Evolutionary conservation across 768 basidiomycete species (phyloP), one percentile per base, ranked within the genome.

Genomic region (Dioszegia crocea): DNA sequence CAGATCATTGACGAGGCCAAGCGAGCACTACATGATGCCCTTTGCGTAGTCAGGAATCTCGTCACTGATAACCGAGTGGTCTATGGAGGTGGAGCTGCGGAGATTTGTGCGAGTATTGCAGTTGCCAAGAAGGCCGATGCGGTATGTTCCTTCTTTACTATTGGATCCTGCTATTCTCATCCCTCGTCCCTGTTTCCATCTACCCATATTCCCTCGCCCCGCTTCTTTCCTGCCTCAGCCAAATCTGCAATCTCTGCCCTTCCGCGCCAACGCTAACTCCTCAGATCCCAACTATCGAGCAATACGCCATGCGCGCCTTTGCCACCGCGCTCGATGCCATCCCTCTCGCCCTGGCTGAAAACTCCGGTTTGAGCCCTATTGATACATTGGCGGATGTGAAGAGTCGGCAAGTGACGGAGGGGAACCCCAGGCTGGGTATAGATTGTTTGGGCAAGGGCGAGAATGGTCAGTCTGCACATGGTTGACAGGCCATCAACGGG

Each of bases 271-370:
- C n/a, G n/a, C n/a, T n/a, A n/a, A n/a, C n/a, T n/a, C n/a, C 61
- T 11, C 51, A 92, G 89, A 94, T 96, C 65, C 87, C 96, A 1
- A 84, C 91, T 27, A 97, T 99, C 70, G 96, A 99, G 79, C 96
- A 99, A 81, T 99, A 99, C 73, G 96, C 96, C 2, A 97, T 99
- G 93, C 87, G 94, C 48, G 93, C 96, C n/a, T 99, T 98, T 76
- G 84, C 96, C 3, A 88, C 89, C 31, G 94, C 96, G 14, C 81
- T 99, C 8, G 96, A 99, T 70, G 84, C 91, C n/a, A 80, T 98
- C 48, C 96, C 96, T 2, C 84, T 99, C 12, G 96, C 96, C 3
- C 82, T 99, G 11, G 96, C 96, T 14, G 96, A 99, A 79, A 99
- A 99, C 82, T 94, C 91, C 61, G 96, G 96, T 54, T 78, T 98